Evolutionary conservation across 768 basidiomycete species (phyloP).

Genomic region (Tulasnella sp.): DNA sequence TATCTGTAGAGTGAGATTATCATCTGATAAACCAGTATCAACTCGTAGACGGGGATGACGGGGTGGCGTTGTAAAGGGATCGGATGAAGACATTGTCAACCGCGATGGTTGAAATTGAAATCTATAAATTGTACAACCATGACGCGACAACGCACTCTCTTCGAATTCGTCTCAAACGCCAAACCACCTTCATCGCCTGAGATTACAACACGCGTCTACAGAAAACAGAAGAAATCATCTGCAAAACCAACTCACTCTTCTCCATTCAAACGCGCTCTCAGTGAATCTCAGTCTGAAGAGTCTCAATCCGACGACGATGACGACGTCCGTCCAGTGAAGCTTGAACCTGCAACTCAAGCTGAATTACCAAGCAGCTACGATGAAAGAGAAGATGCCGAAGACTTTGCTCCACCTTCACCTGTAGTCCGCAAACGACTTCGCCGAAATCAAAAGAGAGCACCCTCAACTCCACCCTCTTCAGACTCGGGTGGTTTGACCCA

Average conservation of each 20-base stretch:
- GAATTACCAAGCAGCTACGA: neutral
- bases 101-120: neutral
- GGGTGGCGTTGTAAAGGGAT: too few species aligned
- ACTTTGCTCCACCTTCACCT: neutral
- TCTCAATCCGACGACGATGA: neutral
- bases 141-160: neutral
- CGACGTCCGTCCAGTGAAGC: neutral
- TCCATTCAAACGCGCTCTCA: neutral
- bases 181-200: too few species aligned
- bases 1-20: too few species aligned
- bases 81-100: too few species aligned
- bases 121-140: neutral
- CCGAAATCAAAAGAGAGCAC: neutral
- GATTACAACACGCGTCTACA: too few species aligned
- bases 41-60: too few species aligned
- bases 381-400: constrained; percentile 1
- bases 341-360: neutral
- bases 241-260: too few species aligned
- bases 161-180: neutral
- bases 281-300: neutral
- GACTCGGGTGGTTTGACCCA: neutral
- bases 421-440: neutral
- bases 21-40: too few species aligned
- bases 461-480: constrained; percentile 6
- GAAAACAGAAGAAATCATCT: too few species aligned